Base-by-base conservation (phyloP, 164 flowering plant species). In the Malania oleifera region DNA sequence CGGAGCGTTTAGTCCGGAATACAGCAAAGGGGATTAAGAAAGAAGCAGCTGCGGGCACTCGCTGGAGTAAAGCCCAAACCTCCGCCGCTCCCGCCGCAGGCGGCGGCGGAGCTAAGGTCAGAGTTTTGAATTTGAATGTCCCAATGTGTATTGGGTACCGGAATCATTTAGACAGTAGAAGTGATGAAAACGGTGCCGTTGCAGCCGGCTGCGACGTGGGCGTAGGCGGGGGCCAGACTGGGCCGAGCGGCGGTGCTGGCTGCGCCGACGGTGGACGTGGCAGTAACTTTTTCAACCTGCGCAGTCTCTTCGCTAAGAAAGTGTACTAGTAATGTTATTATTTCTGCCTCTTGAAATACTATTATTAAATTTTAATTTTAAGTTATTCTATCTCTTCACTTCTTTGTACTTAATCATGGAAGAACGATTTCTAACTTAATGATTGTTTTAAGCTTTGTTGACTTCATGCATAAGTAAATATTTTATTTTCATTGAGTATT, bases 261-360 rank as follows among this genome's bases (percentile, higher is more conserved):
- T 9, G 26, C 38, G 31, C 23, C 0, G 46, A 47, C 26, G 67
- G 25, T 7, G 63, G 67, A 2, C 54, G 68, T 58, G 72, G 71
- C 35, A 59, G 62, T 55, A 73, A 66, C 61, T 62, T 82, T 2
- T 85, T 91, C 69, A 79, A 68, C 67, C 57, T 91, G 14, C 76
- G 82, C 37, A 76, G 74, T 60, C 68, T 91, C 0, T 91, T 88
- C 66, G 68, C 88, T 47, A 91, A 83, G 77, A 88, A 85, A 70
- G 87, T 87, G 48, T 72, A 81, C 74, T 90, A 68, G 70, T 46
- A n/a, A n/a, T n/a, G n/a, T n/a, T n/a, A n/a, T n/a, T n/a, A n/a
- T n/a, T n/a, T n/a, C n/a, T n/a, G n/a, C n/a, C n/a, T n/a, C n/a
- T n/a, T n/a, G n/a, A n/a, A n/a, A n/a, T n/a, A n/a, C n/a, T n/a